phyloP scores from a whole-genome alignment of 441 rosid species.

The Euphorbia schlechtendalii region DNA sequence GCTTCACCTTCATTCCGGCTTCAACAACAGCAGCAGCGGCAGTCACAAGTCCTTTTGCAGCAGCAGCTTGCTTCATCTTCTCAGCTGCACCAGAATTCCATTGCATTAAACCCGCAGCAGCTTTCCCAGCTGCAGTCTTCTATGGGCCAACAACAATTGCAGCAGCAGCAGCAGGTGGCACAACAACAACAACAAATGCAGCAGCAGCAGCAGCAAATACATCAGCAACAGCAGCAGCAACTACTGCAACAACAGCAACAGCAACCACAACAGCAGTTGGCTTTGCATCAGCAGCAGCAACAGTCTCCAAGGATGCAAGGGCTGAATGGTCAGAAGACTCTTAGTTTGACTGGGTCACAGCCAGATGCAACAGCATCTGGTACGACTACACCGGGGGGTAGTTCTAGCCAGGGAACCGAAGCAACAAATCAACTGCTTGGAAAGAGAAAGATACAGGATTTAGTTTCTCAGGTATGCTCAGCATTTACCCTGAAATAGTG shows the following conservation, averaged over 20 bases:
- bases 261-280: slow-evolving; percentile 28
- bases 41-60: slow-evolving; percentile 58
- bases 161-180: slow-evolving; percentile 34
- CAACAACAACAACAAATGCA: slow-evolving; percentile 31
- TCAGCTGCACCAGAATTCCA: slow-evolving; percentile 66
- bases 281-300: slow-evolving; percentile 28
- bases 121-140: slow-evolving; percentile 60
- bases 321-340: slow-evolving; percentile 73
- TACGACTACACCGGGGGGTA: slow-evolving; percentile 90
- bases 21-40: slow-evolving; percentile 78
- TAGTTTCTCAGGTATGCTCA: slow-evolving; percentile 78
- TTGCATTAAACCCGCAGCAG: slow-evolving; percentile 73
- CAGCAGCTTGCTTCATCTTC: slow-evolving; percentile 68
- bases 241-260: neutral
- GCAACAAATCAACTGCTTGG: slow-evolving; percentile 97
- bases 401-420: slow-evolving; percentile 98
- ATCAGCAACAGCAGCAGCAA: slow-evolving; percentile 28
- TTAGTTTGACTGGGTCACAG: slow-evolving; percentile 95
- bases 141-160: slow-evolving; percentile 50
- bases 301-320: slow-evolving; percentile 53
- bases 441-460: slow-evolving; percentile 93
- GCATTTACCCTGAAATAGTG: slow-evolving; percentile 24
- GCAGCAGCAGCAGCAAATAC: slow-evolving; percentile 32
- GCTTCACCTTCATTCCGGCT: slow-evolving; percentile 64
- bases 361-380: slow-evolving; percentile 98